phyloP scores from a whole-genome alignment of 495 filamentous ascomycete species.

The Hyaloscypha finlandica region DNA sequence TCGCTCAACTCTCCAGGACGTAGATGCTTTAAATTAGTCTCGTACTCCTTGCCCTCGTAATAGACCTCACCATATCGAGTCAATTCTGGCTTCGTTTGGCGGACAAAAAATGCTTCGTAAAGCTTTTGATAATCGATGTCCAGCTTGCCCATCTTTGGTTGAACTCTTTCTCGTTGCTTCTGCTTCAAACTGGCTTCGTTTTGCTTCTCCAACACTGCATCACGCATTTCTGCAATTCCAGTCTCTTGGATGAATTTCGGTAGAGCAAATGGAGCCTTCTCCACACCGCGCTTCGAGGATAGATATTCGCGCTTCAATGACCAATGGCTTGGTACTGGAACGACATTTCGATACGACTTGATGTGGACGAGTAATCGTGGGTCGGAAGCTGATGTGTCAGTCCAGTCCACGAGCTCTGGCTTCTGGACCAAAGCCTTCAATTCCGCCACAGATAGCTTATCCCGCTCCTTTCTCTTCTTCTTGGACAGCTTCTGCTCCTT shows the following conservation, averaged over 20 bases:
- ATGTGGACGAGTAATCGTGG: constrained; percentile 89
- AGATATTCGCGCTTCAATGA: constrained; percentile 94
- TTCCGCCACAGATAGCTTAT: constrained; percentile 91
- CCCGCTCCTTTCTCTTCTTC: constrained; percentile 87
- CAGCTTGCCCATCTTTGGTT: constrained; percentile 94
- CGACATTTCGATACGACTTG: constrained; percentile 93
- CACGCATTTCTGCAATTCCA: constrained; percentile 96
- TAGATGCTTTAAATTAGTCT: constrained; percentile 89
- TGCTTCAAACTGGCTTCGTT: constrained; percentile 87
- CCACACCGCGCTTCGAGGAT: constrained; percentile 91
- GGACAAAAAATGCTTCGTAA: constrained; percentile 96
- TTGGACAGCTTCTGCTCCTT: constrained; percentile 75
- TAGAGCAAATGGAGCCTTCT: constrained; percentile 89
- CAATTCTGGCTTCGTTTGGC: constrained; percentile 92
- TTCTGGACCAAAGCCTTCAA: constrained; percentile 89
- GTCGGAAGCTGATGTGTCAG: constrained; percentile 89
- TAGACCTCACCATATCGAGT: constrained; percentile 97
- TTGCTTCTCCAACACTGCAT: constrained; percentile 94
- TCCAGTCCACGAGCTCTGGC: constrained; percentile 96
- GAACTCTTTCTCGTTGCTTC: constrained; percentile 91
- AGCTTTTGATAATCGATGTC: constrained; percentile 98
- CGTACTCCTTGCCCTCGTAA: constrained; percentile 97
- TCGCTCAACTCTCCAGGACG: constrained; percentile 89
- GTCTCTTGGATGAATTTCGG: constrained; percentile 98
- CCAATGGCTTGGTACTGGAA: constrained; percentile 94